These are phyloP conservation scores for Saksenaea oblongispora DNA, from an alignment of 371 early-diverging fungal genomes.

Conservation along the genomic window DNA sequence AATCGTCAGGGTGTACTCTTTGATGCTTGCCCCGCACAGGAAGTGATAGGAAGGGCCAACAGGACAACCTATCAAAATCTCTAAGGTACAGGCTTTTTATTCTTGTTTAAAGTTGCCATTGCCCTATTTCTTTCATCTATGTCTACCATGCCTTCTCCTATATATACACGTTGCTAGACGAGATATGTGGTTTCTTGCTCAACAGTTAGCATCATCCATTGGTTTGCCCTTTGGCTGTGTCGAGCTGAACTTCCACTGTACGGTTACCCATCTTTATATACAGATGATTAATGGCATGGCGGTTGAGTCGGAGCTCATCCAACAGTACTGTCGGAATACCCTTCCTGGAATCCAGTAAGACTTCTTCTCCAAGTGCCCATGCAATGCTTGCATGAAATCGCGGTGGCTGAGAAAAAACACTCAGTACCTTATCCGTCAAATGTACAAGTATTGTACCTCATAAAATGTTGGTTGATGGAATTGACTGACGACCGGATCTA, in stretches of 20 bases:
- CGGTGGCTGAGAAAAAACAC: constrained; percentile 29
- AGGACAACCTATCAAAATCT: too few species aligned
- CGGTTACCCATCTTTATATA: constrained; percentile 39
- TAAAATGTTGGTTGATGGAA: constrained; percentile 36
- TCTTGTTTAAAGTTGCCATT: too few species aligned
- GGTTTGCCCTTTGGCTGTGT: background rate
- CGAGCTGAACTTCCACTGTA: constrained; percentile 9
- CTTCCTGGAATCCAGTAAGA: constrained; percentile 14
- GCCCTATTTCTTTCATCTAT: too few species aligned
- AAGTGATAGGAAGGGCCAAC: too few species aligned
- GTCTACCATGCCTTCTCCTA: too few species aligned
- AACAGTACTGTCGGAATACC: constrained; percentile 18
- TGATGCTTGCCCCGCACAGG: too few species aligned
- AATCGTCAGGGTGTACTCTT: too few species aligned
- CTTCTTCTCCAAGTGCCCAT: constrained; percentile 20
- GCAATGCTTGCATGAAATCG: constrained; percentile 54
- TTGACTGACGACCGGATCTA: constrained; percentile 27
- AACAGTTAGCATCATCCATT: too few species aligned
- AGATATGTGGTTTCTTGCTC: too few species aligned
- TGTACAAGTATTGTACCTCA: constrained; percentile 7
- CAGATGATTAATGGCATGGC: constrained; percentile 13
- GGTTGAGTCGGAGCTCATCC: constrained; percentile 10
- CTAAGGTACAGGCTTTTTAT: too few species aligned
- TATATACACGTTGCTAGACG: too few species aligned
- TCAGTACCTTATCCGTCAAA: background rate